These are phyloP conservation scores for Pelargonium myrrhifolium DNA, from an alignment of 441 rosid genomes.

Conservation along the genomic window DNA sequence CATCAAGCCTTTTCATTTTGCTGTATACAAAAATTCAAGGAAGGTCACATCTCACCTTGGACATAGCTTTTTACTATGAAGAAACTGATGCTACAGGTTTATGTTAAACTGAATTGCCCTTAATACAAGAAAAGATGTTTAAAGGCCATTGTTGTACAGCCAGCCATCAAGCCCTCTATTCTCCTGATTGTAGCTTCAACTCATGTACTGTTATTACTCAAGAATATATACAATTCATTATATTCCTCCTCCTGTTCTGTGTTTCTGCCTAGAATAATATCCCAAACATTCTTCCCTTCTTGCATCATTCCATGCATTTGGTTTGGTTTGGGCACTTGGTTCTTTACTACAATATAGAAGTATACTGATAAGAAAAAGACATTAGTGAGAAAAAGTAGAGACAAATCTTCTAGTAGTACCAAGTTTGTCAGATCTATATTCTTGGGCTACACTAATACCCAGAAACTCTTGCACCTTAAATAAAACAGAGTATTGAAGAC, in stretches of 20 bases:
- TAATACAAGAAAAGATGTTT: constrained; percentile 17
- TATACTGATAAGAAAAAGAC: too few relatives aligned
- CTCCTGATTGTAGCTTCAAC: constrained; percentile 1
- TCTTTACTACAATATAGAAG: too few relatives aligned
- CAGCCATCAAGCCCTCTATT: not conserved
- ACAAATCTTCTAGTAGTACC: too few relatives aligned
- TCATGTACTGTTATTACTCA: constrained; percentile 2
- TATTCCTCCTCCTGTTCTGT: not conserved
- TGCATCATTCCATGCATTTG: too few relatives aligned
- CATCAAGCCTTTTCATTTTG: constrained; percentile 12
- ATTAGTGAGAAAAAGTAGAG: too few relatives aligned
- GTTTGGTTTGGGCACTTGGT: too few relatives aligned
- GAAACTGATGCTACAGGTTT: constrained; percentile 18
- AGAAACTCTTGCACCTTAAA: too few relatives aligned
- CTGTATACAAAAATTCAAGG: constrained; percentile 19
- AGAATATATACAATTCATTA: constrained; percentile 1
- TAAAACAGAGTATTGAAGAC: too few relatives aligned
- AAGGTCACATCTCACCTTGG: constrained; percentile 16
- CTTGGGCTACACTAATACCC: too few relatives aligned
- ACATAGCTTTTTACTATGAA: constrained; percentile 3
- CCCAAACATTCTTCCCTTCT: too few relatives aligned
- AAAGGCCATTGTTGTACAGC: constrained; percentile 36
- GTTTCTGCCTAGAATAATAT: too few relatives aligned
- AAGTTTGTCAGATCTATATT: too few relatives aligned
- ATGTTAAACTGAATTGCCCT: constrained; percentile 12